phyloP scores from a whole-genome alignment of 331 rosid species.

The Ulmus americana region DNA sequence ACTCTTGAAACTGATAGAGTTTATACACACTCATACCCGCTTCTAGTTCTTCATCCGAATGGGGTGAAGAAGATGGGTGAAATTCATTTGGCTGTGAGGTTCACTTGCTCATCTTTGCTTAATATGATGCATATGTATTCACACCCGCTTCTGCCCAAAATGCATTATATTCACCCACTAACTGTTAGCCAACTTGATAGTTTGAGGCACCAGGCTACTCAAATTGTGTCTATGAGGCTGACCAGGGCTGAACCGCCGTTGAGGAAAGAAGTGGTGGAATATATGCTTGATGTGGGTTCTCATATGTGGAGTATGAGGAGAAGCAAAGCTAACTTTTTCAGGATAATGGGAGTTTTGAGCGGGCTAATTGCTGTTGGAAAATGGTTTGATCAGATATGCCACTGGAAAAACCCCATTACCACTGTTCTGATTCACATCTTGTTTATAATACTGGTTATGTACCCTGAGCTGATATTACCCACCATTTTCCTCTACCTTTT shows the following conservation, averaged over 20 bases:
- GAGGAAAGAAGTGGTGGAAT: slow-evolving; percentile 85
- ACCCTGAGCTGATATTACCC: slow-evolving; percentile 86
- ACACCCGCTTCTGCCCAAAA: slow-evolving; percentile 76
- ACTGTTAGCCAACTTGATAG: slow-evolving; percentile 79
- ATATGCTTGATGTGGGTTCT: slow-evolving; percentile 87
- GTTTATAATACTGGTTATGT: slow-evolving; percentile 84
- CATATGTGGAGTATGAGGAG: slow-evolving; percentile 99
- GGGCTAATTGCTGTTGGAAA: slow-evolving; percentile 85
- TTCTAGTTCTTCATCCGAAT: slow-evolving; percentile 64
- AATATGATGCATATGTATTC: slow-evolving; percentile 99
- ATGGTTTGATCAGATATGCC: slow-evolving; percentile 93
- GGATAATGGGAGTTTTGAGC: slow-evolving; percentile 80
- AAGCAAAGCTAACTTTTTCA: slow-evolving; percentile 88
- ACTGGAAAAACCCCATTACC: slow-evolving; percentile 91
- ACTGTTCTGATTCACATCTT: slow-evolving; percentile 77
- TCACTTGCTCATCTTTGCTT: slow-evolving; percentile 68
- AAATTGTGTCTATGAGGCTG: slow-evolving; percentile 68
- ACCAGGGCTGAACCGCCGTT: slow-evolving; percentile 87
- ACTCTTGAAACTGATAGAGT: slow-evolving; percentile 90
- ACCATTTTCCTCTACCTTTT: slow-evolving; percentile 93
- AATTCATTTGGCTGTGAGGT: slow-evolving; percentile 86
- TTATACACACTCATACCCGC: slow-evolving; percentile 82
- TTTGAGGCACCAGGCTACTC: slow-evolving; percentile 92
- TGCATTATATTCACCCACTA: slow-evolving; percentile 87
- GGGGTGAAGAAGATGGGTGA: slow-evolving; percentile 98